Base-by-base conservation (phyloP, 2,329 filamentous ascomycete species). In the Fusarium duplospermum region DNA sequence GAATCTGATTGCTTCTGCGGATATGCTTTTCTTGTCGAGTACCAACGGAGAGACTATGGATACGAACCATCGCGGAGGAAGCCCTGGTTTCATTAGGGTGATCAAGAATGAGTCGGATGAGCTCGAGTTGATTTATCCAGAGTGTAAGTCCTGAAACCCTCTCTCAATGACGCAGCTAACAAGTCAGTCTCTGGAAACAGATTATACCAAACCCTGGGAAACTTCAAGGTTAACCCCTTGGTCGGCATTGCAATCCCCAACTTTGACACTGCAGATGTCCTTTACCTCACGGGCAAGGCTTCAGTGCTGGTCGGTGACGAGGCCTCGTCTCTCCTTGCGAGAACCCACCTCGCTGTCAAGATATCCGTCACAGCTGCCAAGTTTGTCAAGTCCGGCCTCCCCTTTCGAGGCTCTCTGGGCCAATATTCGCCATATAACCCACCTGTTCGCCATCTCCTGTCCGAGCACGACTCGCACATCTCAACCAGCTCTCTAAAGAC, bases 171-270 rank as follows among this genome's bases (percentile, higher is more conserved):
- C 24, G 3, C 20, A 59, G 33, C 73, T 79, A 66, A 79, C 61
- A 42, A 47, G 14, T 2, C 18, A 84, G 83, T 93, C 80, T 95
- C 93, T 1, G 94, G 94, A 9, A 97, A 97, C 81, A 86, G 93
- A 18, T 84, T 96, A 0, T 97, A 97, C 77, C 94, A 97, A 81
- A 94, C 93, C 0, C 87, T 97, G 0, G 94, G 94, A 1, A 97
- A 97, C 78, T 84, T 97, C 16, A 85, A 88, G 42, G 82, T 88
- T 9, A 92, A 91, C 35, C 93, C 93, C 0, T 83, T 85, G 20
- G 89, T 93, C 4, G 94, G 94, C 4, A 81, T 96, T 58, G 89
- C 89, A 4, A 87, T 97, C 38, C 93, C 94, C 0, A 90, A 95
- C 80, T 96, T 93, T 77, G 87, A 88, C 6, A 93, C 89, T 0